A percentile compares a stretch with the other conserved stretches of the same genome.
phyloP scores from a whole-genome alignment of 2,329 filamentous ascomycete genomes.

The Fusarium continuum region DNA sequence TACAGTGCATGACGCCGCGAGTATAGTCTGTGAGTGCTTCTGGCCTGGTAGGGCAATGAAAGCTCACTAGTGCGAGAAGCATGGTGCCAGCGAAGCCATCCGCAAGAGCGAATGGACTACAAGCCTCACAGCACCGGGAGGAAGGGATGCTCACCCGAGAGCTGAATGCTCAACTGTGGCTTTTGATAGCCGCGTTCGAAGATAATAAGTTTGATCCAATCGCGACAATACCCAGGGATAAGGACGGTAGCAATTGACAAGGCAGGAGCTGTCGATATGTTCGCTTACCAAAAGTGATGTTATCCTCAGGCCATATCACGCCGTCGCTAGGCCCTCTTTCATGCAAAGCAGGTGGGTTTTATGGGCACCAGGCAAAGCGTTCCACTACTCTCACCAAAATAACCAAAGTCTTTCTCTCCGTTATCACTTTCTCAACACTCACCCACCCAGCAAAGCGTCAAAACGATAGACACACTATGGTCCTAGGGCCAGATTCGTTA shows the following conservation, averaged over 20 bases:
- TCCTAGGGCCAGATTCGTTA: constrained; percentile 13
- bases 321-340: not conserved
- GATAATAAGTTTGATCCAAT: not conserved
- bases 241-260: not conserved
- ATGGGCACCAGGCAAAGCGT: not conserved
- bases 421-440: constrained; percentile 3
- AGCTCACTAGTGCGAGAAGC: constrained; percentile 1
- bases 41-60: not conserved
- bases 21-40: constrained; percentile 6
- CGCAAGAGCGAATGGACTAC: not conserved
- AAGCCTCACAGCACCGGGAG: not conserved
- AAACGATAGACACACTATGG: constrained; percentile 5
- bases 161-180: not conserved
- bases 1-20: constrained; percentile 12
- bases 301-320: not conserved
- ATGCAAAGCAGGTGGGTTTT: not conserved
- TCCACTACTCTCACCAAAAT: not conserved
- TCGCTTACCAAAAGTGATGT: not conserved
- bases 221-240: not conserved
- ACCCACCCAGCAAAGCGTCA: not conserved
- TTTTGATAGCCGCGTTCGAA: not conserved
- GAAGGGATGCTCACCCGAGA: not conserved
- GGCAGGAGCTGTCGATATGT: not conserved
- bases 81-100: constrained; percentile 15
- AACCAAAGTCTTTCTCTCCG: constrained; percentile 1